These are phyloP conservation scores for Dittrichia graveolens DNA, from an alignment of 129 eudicot genomes.

Conservation along the genomic window DNA sequence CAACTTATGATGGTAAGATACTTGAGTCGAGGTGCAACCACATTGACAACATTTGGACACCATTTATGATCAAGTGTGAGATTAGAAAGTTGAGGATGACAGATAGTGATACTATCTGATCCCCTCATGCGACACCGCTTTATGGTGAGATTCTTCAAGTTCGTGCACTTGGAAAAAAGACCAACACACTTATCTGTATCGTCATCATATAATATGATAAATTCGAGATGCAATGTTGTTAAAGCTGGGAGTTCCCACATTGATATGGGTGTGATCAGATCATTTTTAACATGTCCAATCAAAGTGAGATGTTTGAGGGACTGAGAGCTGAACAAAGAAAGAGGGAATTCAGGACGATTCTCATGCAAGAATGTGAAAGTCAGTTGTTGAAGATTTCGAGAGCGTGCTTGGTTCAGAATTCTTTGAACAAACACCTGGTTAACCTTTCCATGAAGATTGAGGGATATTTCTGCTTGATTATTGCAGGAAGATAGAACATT, in stretches of 20 bases:
- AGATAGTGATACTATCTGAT: not conserved
- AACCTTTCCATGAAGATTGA: not conserved
- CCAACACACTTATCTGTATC: not conserved
- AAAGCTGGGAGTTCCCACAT: not conserved
- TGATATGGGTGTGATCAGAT: not conserved
- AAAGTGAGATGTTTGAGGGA: conserved; percentile 13
- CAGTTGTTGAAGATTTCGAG: conserved; percentile 7
- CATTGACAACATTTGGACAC: not conserved
- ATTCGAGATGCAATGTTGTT: not conserved
- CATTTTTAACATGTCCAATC: not conserved
- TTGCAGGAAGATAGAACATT: not conserved
- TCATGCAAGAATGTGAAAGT: not conserved
- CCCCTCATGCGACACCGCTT: not conserved
- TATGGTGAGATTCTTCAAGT: conserved; percentile 28
- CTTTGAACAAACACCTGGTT: not conserved
- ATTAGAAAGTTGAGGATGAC: conserved; percentile 1
- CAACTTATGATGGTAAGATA: conserved; percentile 9
- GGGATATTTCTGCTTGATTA: not conserved
- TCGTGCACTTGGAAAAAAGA: conserved; percentile 13
- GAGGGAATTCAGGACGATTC: not conserved
- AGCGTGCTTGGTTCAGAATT: not conserved
- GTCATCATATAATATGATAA: not conserved
- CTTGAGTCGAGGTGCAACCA: conserved; percentile 29
- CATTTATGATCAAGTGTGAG: not conserved
- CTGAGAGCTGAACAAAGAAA: not conserved